Percentiles rank a stretch among this genome's conserved stretches.
Conservation (phyloP, 2,329 filamentous ascomycete species). For the Ambrosiella xylebori region DNA sequence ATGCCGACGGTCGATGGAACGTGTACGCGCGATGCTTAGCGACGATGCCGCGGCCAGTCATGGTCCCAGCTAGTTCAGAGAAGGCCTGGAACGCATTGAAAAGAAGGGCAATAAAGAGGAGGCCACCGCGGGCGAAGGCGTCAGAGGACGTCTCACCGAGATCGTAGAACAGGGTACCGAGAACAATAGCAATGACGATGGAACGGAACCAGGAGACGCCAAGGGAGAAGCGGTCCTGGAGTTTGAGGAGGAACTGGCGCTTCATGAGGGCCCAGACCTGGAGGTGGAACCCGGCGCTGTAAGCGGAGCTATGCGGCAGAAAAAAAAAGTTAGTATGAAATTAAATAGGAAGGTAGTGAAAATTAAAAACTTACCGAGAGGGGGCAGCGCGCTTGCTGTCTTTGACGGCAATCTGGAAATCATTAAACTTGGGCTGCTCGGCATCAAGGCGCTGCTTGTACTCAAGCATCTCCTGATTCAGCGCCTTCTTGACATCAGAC, state of each 20-base stretch:
- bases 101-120: slow-evolving; percentile 62
- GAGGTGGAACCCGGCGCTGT: slow-evolving; percentile 65
- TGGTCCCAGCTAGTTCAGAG: slow-evolving; percentile 55
- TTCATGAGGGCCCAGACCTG: slow-evolving; percentile 74
- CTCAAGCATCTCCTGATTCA: slow-evolving; percentile 47
- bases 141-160: slow-evolving; percentile 48
- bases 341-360: background rate
- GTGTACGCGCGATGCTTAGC: slow-evolving; percentile 75
- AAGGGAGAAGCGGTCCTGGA: slow-evolving; percentile 69
- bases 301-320: slow-evolving; percentile 7
- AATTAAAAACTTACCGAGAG: slow-evolving; percentile 25
- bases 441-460: slow-evolving; percentile 49
- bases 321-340: background rate
- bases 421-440: slow-evolving; percentile 51
- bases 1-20: slow-evolving; percentile 63
- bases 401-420: slow-evolving; percentile 57
- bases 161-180: slow-evolving; percentile 64
- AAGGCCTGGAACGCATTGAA: slow-evolving; percentile 85
- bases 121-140: slow-evolving; percentile 65
- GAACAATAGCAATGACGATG: slow-evolving; percentile 59
- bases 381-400: slow-evolving; percentile 66
- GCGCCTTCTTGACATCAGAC: slow-evolving; percentile 38
- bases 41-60: slow-evolving; percentile 59
- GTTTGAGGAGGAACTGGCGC: slow-evolving; percentile 69
- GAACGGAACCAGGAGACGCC: slow-evolving; percentile 50